These are phyloP conservation scores for Exophiala spinifera DNA, from an alignment of 2,329 filamentous ascomycete species.

Conservation along the genomic window DNA sequence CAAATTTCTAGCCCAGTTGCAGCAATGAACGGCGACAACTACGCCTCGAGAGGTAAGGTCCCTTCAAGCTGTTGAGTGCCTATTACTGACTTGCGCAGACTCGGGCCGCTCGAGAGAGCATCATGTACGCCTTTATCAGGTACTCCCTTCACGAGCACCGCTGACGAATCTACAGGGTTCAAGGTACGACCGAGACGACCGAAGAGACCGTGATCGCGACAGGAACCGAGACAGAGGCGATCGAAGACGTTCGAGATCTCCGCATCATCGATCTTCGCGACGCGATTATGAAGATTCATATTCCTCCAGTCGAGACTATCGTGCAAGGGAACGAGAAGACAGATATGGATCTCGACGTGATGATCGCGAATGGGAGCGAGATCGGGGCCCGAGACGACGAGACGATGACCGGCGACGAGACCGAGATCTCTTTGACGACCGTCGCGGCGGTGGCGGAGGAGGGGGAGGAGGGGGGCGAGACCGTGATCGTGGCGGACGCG, in stretches of 20 bases:
- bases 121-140: slow-evolving; percentile 40
- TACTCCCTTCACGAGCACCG: slow-evolving; percentile 10
- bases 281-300: slow-evolving; percentile 83
- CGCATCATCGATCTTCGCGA: slow-evolving; percentile 65
- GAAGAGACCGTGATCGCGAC: slow-evolving; percentile 47
- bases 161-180: slow-evolving; percentile 37
- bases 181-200: slow-evolving; percentile 49
- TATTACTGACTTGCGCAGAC: slow-evolving; percentile 43
- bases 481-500: slow-evolving; percentile 41
- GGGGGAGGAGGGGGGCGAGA: slow-evolving; percentile 40
- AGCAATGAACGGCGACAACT: slow-evolving; percentile 82
- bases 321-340: slow-evolving; percentile 90
- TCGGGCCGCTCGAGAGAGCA: slow-evolving; percentile 53
- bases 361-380: slow-evolving; percentile 75
- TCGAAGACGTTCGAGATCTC: slow-evolving; percentile 81
- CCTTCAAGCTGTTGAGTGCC: background rate
- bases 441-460: slow-evolving; percentile 48
- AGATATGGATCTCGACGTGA: slow-evolving; percentile 69
- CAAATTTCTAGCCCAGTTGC: slow-evolving; percentile 10
- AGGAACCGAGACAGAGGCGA: slow-evolving; percentile 41
- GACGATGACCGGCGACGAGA: slow-evolving; percentile 64
- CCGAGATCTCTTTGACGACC: slow-evolving; percentile 62
- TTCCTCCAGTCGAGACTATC: slow-evolving; percentile 86
- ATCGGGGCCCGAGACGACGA: slow-evolving; percentile 60
- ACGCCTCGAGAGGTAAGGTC: slow-evolving; percentile 69